phyloP scores from a whole-genome alignment of 1,284 basidiomycete genomes.

The Erythrobasidium hasegawianum region DNA sequence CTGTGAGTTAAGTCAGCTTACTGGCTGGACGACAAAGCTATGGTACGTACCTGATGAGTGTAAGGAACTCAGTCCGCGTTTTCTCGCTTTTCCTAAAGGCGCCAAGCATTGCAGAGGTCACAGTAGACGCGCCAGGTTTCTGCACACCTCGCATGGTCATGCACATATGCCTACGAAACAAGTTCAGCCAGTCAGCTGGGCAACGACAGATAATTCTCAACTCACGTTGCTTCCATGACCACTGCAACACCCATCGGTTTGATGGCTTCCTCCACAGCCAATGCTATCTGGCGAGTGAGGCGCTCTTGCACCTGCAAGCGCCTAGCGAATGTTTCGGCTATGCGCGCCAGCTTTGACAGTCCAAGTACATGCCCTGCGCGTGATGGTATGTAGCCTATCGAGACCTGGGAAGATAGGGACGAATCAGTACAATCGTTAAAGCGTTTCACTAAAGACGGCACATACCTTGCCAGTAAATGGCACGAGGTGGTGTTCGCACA shows the following conservation, averaged over 20 bases:
- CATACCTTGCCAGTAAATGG: conserved; percentile 95
- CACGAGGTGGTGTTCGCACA: conserved; percentile 98
- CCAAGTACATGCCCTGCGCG: conserved; percentile 70
- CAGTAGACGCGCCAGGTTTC: conserved; percentile 91
- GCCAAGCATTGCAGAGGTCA: conserved; percentile 97
- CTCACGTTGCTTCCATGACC: conserved; percentile 95
- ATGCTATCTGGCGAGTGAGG: conserved; percentile 93
- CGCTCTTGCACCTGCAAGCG: conserved; percentile 97
- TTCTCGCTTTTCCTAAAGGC: conserved; percentile 96
- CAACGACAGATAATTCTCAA: conserved; percentile 36
- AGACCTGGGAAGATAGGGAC: conserved; percentile 55
- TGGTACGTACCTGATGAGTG: conserved; percentile 14
- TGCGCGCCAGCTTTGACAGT: conserved; percentile 93
- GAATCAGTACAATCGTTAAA: background rate
- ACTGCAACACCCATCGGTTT: conserved; percentile 97
- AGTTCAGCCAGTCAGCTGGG: conserved; percentile 10
- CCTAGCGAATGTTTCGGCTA: conserved; percentile 95
- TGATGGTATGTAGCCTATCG: conserved; percentile 88
- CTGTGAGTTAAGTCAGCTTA: background rate
- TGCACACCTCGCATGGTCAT: conserved; percentile 99
- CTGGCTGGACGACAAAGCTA: background rate
- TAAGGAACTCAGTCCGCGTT: conserved; percentile 58
- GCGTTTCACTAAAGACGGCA: conserved; percentile 25
- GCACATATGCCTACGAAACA: conserved; percentile 80
- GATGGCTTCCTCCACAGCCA: conserved; percentile 95